These are phyloP conservation scores for Venturia effusa DNA, from an alignment of 2,329 filamentous ascomycete species.

Conservation along the genomic window DNA sequence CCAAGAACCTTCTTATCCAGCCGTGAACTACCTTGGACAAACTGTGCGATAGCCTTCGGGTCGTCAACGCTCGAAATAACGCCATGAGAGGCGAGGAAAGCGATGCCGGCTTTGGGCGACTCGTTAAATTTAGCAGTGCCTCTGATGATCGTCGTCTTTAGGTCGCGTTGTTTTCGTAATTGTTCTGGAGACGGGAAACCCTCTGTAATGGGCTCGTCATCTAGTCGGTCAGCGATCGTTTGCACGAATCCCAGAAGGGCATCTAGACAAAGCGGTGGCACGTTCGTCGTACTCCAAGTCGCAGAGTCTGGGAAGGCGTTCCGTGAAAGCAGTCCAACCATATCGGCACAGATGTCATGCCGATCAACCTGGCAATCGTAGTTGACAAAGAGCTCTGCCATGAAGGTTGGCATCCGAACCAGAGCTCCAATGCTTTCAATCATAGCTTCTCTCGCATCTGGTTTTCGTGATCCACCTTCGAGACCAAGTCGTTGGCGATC, in stretches of 20 bases:
- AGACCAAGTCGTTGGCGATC: slow-evolving; percentile 87
- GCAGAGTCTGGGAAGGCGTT: slow-evolving; percentile 96
- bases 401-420: slow-evolving; percentile 84
- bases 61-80: slow-evolving; percentile 70
- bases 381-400: slow-evolving; percentile 93
- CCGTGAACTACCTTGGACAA: slow-evolving; percentile 76
- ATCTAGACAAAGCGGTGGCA: slow-evolving; percentile 88
- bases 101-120: slow-evolving; percentile 78
- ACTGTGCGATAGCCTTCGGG: slow-evolving; percentile 68
- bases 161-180: slow-evolving; percentile 61
- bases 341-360: slow-evolving; percentile 86
- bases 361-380: slow-evolving; percentile 94
- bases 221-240: slow-evolving; percentile 76
- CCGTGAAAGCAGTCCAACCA: slow-evolving; percentile 82
- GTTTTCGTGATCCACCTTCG: slow-evolving; percentile 83
- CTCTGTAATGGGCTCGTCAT: slow-evolving; percentile 54
- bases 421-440: slow-evolving; percentile 90
- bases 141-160: slow-evolving; percentile 80
- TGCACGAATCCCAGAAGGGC: slow-evolving; percentile 84
- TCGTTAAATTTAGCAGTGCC: slow-evolving; percentile 92
- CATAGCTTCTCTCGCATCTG: slow-evolving; percentile 95
- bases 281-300: slow-evolving; percentile 97
- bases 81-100: slow-evolving; percentile 72
- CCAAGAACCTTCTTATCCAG: slow-evolving; percentile 86
- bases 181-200: slow-evolving; percentile 54